These are phyloP conservation scores for Infundibulicybe gibba DNA, from an alignment of 768 basidiomycete species.

Conservation along the genomic window DNA sequence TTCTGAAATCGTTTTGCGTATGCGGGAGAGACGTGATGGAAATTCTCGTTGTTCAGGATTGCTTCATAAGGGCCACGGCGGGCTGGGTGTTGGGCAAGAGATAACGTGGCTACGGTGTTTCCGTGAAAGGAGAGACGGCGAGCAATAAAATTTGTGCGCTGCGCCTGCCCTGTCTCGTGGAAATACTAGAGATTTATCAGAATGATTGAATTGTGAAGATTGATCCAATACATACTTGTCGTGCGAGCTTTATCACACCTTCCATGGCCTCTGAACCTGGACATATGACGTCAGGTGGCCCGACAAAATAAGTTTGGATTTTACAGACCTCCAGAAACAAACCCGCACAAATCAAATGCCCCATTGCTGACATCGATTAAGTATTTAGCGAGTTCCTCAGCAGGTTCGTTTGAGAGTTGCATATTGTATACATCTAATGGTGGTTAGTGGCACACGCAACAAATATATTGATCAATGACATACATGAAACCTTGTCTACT, in stretches of 20 bases:
- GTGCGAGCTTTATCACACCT: slow-evolving; percentile 74
- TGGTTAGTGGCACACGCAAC: neutral
- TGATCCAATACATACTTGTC: slow-evolving; percentile 49
- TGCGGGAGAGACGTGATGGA: slow-evolving; percentile 87
- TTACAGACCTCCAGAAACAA: slow-evolving; percentile 68
- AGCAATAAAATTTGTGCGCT: slow-evolving; percentile 77
- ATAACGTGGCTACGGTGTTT: slow-evolving; percentile 71
- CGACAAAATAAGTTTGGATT: neutral
- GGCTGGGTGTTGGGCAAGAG: slow-evolving; percentile 61
- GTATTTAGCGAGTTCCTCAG: slow-evolving; percentile 71
- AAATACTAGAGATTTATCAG: slow-evolving; percentile 48
- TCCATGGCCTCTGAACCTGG: slow-evolving; percentile 90
- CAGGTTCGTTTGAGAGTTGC: slow-evolving; percentile 78
- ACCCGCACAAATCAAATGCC: slow-evolving; percentile 69
- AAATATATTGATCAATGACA: slow-evolving; percentile 17
- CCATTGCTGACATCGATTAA: slow-evolving; percentile 67
- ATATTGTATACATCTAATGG: slow-evolving; percentile 78
- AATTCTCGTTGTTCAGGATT: slow-evolving; percentile 61
- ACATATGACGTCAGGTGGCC: neutral
- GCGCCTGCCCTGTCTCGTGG: slow-evolving; percentile 61
- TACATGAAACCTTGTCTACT: slow-evolving; percentile 74
- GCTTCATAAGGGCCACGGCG: slow-evolving; percentile 68
- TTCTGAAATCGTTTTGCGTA: slow-evolving; percentile 78
- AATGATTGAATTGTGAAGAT: neutral
- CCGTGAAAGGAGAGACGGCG: slow-evolving; percentile 82